phyloP scores from a whole-genome alignment of 73 alveolate species.

The Tetrahymena borealis region DNA sequence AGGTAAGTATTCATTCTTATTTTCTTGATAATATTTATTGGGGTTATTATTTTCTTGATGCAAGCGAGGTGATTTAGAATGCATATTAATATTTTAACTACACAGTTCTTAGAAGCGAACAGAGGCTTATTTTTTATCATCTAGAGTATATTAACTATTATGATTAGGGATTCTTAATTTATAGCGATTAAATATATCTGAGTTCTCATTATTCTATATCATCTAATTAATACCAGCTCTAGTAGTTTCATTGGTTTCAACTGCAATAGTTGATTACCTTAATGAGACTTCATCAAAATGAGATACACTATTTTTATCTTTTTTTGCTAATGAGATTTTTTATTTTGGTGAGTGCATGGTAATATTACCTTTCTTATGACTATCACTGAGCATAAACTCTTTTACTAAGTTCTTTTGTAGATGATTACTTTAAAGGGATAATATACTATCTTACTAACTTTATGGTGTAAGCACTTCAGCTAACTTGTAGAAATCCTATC shows the following conservation, averaged over 20 bases:
- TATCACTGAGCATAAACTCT: background rate
- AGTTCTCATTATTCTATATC: background rate
- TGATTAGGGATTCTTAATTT: background rate
- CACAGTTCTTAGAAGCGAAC: background rate
- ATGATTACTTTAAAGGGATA: background rate
- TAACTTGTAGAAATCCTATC: background rate
- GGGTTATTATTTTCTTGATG: background rate
- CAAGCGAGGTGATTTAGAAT: background rate
- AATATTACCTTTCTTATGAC: background rate
- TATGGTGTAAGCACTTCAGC: background rate
- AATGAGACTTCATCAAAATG: background rate
- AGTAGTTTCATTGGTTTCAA: background rate
- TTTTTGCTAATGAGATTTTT: background rate
- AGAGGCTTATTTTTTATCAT: background rate
- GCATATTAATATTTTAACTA: background rate
- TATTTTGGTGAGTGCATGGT: background rate
- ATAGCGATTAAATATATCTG: background rate
- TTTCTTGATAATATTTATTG: background rate
- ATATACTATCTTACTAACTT: background rate
- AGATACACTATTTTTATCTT: background rate
- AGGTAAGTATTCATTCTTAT: too few relatives aligned
- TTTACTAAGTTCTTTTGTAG: background rate
- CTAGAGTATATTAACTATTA: background rate
- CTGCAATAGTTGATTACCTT: background rate
- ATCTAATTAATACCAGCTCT: background rate